phyloP scores from a whole-genome alignment of 768 basidiomycete species.

The Tephrocybe sp. region DNA sequence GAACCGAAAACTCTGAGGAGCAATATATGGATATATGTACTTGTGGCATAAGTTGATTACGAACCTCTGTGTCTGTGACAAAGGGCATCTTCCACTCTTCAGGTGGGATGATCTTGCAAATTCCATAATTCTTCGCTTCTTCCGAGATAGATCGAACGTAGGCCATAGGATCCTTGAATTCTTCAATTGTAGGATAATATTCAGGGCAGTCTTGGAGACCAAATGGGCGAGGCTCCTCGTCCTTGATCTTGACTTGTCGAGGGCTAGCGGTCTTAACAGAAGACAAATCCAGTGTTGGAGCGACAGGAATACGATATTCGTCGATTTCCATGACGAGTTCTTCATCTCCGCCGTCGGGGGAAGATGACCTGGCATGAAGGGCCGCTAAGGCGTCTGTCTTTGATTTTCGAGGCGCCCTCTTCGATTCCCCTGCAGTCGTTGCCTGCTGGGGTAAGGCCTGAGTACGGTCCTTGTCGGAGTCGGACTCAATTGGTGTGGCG shows the following conservation, averaged over 20 bases:
- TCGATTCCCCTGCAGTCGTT: conserved; percentile 44
- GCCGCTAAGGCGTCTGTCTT: conserved; percentile 87
- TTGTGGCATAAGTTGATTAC: conserved; percentile 29
- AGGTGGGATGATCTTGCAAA: conserved; percentile 96
- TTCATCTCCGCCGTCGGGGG: conserved; percentile 53
- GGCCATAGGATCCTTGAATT: conserved; percentile 92
- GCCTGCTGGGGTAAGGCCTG: conserved; percentile 36
- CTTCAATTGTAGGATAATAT: conserved; percentile 85
- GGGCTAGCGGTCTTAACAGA: conserved; percentile 69
- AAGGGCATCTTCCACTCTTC: conserved; percentile 95
- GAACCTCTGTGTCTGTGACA: conserved; percentile 89
- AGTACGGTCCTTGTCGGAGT: conserved; percentile 36
- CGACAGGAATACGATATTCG: conserved; percentile 60
- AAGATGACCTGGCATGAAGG: conserved; percentile 61
- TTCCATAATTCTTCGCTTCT: conserved; percentile 74
- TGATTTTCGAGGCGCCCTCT: conserved; percentile 84
- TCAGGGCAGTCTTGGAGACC: conserved; percentile 87
- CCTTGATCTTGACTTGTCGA: conserved; percentile 36
- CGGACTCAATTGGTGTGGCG: conserved; percentile 58
- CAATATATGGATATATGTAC: conserved; percentile 42
- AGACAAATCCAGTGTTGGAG: conserved; percentile 63
- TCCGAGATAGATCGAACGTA: conserved; percentile 85
- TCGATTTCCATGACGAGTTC: conserved; percentile 47
- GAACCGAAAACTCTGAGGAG: conserved; percentile 81
- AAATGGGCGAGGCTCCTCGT: conserved; percentile 67